Base-by-base conservation (phyloP, 495 filamentous ascomycete species). In the Lophiotrema nucula region DNA sequence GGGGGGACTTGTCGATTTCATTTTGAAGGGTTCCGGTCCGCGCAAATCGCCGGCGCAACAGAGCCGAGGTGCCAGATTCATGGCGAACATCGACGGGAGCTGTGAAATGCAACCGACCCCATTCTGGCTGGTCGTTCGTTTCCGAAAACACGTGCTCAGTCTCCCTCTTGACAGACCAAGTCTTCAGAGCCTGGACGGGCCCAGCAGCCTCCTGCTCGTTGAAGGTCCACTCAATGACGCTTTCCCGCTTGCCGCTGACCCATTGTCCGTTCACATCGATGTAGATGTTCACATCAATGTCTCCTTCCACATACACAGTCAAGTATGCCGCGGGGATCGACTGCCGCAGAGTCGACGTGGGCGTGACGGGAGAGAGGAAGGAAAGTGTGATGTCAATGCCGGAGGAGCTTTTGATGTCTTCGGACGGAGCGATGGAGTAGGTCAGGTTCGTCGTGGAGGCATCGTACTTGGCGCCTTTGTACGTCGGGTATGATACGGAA, bases 371-470 rank as follows among this genome's bases (percentile, higher is more conserved):
- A 21, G 91, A 96, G 33, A 96, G 79, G 72, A 96, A 96, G 1
- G 91, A 92, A 21, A 96, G 78, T 2, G 81, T 83, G 50, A 97
- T 72, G 51, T 85, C 81, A 15, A 81, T 69, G 4, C 67, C 44
- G 2, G 76, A 58, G 43, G 82, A 77, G 6, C 63, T 58, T 15
- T 53, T 15, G 24, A 67, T 60, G 16, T 73, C 58, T 12, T 62
- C 65, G 3, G 81, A 75, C 3, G 77, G 74, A 2, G 77, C 77
- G 37, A 97, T 83, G 16, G 70, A 71, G 70, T 96, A 97, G 31
- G 88, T 92, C 47, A 97, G 79, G 64, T 95, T 96, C 26, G 92
- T 97, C 0, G 88, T 92, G 1, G 90, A 95, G 35, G 92, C 88
- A 74, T 97, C 92, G 67, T 92, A 97, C 15, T 83, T 86, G 11